Evolutionary conservation across 805 yeast genomes (phyloP), one percentile per base, ranked within the genome.

Genomic region (Suhomyces vadensis): DNA sequence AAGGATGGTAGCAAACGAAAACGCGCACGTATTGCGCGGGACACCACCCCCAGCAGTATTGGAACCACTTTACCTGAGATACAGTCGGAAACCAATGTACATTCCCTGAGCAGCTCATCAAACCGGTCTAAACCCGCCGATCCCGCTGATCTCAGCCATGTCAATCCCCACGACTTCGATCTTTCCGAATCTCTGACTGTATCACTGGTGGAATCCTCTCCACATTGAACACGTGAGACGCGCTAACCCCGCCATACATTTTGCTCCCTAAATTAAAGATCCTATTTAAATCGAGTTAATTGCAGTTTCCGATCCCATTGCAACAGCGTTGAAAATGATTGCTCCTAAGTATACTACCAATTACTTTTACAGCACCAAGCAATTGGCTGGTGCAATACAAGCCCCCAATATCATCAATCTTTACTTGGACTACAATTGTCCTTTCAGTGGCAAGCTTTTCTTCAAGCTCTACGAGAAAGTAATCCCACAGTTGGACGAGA

Each of bases 381-480:
- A 57, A 16, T 44, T 61, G 35, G 46, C 57, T 3, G 29, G 31
- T 8, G 40, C 46, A 8, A 42, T 41, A 20, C 43, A 39, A 9
- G 54, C 60, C 11, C 72, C 71, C 47, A 77, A 63, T 60, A 75
- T 61, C 2, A 74, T 87, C 44, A 87, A 85, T 53, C 51, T 87
- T 25, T 87, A 76, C 59, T 58, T 87, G 38, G 95, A 87, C 64
- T 86, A 84, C 71, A 80, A 82, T 48, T 89, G 96, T 63, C 91
- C 85, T 1, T 89, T 77, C 64, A 77, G 85, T 48, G 83, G 75
- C 31, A 86, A 82, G 60, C 53, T 86, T 39, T 88, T 76, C 69
- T 64, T 69, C 43, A 82, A 81, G 43, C 58, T 87, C 46, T 69
- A 73, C 48, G 60, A 66, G 5, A 72, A 73, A 26, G 70, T 85